A percentile compares a stretch with the other conserved stretches of the same genome.
phyloP scores from a whole-genome alignment of 1,284 basidiomycete genomes.

The Singerocomus rubriflavus region DNA sequence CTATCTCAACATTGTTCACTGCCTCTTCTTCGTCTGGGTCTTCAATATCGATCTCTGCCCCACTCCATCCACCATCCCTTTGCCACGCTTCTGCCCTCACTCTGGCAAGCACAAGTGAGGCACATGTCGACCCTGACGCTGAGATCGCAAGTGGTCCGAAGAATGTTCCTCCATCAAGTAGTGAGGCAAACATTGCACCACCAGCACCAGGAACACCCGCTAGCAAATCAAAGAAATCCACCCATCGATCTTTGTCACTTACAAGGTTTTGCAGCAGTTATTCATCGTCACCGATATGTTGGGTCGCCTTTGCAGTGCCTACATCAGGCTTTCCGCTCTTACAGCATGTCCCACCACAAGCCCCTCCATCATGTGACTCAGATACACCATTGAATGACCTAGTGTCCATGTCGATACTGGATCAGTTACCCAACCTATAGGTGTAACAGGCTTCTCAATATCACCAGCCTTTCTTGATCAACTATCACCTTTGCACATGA shows the following conservation, averaged over 20 bases:
- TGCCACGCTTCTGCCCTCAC: conserved; percentile 35
- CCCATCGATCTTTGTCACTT: too few relatives aligned
- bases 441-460: conserved; percentile 13
- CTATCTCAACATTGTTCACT: conserved; percentile 23
- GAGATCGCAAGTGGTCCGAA: conserved; percentile 16
- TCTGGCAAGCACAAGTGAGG: conserved; percentile 30
- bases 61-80: conserved; percentile 34
- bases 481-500: conserved; percentile 22
- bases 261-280: too few relatives aligned
- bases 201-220: conserved; percentile 10
- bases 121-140: conserved; percentile 30
- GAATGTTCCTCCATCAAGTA: conserved; percentile 12
- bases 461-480: conserved; percentile 22
- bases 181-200: conserved; percentile 19
- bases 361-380: too few relatives aligned
- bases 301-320: too few relatives aligned
- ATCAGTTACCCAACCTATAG: conserved; percentile 24
- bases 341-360: too few relatives aligned
- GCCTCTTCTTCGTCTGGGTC: conserved; percentile 36
- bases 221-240: conserved; percentile 23
- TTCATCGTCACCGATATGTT: too few relatives aligned
- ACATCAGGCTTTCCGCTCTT: too few relatives aligned
- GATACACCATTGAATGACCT: too few relatives aligned
- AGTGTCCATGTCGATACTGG: too few relatives aligned
- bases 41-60: conserved; percentile 34